Conservation (phyloP, 169 alveolate genomes). For the Plasmodium berghei region DNA sequence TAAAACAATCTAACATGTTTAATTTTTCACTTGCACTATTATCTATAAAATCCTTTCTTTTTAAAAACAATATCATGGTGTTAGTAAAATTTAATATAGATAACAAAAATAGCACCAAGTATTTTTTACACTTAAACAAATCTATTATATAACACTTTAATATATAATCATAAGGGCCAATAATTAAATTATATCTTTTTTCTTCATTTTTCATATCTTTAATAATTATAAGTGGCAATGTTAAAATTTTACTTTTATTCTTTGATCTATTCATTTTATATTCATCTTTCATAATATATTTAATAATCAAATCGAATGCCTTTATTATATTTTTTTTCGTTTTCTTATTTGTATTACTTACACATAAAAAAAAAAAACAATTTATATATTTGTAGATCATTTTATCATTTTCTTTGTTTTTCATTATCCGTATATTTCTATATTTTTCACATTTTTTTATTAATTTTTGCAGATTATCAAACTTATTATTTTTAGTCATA, state of each 20-base stretch:
- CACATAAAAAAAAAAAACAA: slow-evolving; percentile 48
- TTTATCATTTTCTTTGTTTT: slow-evolving; percentile 31
- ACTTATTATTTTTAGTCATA: not conserved
- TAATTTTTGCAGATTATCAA: not conserved
- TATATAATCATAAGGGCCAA: slow-evolving; percentile 65
- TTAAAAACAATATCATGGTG: slow-evolving; percentile 64
- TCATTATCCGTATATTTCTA: slow-evolving; percentile 20
- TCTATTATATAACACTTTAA: slow-evolving; percentile 58
- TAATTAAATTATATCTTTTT: slow-evolving; percentile 38
- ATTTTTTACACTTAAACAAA: slow-evolving; percentile 40
- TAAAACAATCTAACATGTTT: slow-evolving; percentile 47
- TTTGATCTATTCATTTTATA: slow-evolving; percentile 55
- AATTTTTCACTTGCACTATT: slow-evolving; percentile 15
- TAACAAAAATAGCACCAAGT: slow-evolving; percentile 12
- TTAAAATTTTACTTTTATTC: slow-evolving; percentile 40
- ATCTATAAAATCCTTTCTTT: slow-evolving; percentile 36
- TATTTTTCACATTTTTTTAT: slow-evolving; percentile 9
- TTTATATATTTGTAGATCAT: slow-evolving; percentile 24
- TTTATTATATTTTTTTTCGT: slow-evolving; percentile 42
- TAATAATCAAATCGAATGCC: slow-evolving; percentile 32
- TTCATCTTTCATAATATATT: slow-evolving; percentile 67
- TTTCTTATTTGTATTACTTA: slow-evolving; percentile 39
- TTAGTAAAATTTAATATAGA: slow-evolving; percentile 46
- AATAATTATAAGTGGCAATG: slow-evolving; percentile 41
- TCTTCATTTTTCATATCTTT: slow-evolving; percentile 44